Base-by-base conservation (phyloP, 2,329 filamentous ascomycete genomes). In the Nothopassalora personata region DNA sequence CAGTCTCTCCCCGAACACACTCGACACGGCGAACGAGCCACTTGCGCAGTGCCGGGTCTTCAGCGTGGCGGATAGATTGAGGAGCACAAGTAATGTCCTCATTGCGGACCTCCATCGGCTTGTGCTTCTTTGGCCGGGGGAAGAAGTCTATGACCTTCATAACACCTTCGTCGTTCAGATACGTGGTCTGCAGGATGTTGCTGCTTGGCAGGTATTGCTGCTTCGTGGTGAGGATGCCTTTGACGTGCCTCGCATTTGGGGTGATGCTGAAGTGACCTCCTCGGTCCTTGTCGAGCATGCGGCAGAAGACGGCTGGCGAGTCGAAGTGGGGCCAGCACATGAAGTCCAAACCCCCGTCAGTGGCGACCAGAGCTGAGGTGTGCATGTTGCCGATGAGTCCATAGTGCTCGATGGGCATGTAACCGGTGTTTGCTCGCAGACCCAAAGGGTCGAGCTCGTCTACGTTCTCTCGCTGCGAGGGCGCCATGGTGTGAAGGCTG, bases 341-440 rank as follows among this genome's bases (percentile, higher is more conserved):
- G 49, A 52, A 52, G 49, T 52, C 49, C 8, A 31, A 30, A 11
- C 49, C 49, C 1, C 27, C 49, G 31, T 52, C 49, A 8, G 8
- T 52, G 49, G 49, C 49, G 4, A 52, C 49, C 27, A 52, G 8
- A 10, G 49, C 49, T 5, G 49, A 9, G 13, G 49, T 52, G n/a
- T 52, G 49, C 49, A 52, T 52, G 28, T 33, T 52, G 13, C 49
- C 49, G 49, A 52, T 10, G 27, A 52, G 49, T 11, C 49, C 49
- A 52, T 52, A 52, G 28, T 52, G 49, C 30, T 52, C 49, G 18
- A 52, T 33, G 5, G 49, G 49, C 49, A 52, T 52, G 28, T 52
- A 52, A 5, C 49, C 49, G 10, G 49, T 52, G 49, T 30, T 34
- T n/a, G 49, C 23, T n/a, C 49, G 9, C 49, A 52, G 6, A 9